These are phyloP conservation scores for Dorcoceras hygrometricum DNA, from an alignment of 257 asterid species.

Conservation along the genomic window DNA sequence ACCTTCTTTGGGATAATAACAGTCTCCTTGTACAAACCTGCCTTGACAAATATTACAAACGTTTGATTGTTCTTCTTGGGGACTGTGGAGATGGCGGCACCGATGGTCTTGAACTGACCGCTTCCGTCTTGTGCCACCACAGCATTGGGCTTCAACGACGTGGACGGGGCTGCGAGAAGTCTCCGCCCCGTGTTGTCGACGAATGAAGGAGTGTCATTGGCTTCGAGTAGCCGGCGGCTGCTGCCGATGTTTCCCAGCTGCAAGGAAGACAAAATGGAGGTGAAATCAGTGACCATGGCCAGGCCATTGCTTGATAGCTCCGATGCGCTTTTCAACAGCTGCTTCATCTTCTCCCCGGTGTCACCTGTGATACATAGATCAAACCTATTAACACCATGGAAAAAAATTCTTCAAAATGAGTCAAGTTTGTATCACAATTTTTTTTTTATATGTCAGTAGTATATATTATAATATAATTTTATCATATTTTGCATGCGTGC, in stretches of 20 bases:
- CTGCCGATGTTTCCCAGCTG: conserved; percentile 31
- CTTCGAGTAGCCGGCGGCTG: conserved; percentile 25
- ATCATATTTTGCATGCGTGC: too few species aligned
- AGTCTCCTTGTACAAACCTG: conserved; percentile 34
- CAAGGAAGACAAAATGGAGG: conserved; percentile 30
- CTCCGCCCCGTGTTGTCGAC: conserved; percentile 20
- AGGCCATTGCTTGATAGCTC: conserved; percentile 58
- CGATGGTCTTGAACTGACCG: conserved; percentile 37
- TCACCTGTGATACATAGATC: conserved; percentile 25
- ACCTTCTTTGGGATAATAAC: conserved; percentile 20
- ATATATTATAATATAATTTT: too few species aligned
- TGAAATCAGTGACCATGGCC: conserved; percentile 44
- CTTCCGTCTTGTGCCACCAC: conserved; percentile 49
- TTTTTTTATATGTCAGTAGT: too few species aligned
- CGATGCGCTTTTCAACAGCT: conserved; percentile 38
- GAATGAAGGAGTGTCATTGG: background rate
- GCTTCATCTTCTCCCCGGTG: conserved; percentile 57
- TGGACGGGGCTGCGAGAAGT: conserved; percentile 22
- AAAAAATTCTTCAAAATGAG: too few species aligned
- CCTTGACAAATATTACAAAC: conserved; percentile 31
- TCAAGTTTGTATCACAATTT: too few species aligned
- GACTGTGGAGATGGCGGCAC: conserved; percentile 33
- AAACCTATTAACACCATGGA: background rate
- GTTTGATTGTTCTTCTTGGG: conserved; percentile 25
- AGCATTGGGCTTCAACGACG: conserved; percentile 25